phyloP scores from a whole-genome alignment of 441 rosid species.

The Theobroma grandiflorum region DNA sequence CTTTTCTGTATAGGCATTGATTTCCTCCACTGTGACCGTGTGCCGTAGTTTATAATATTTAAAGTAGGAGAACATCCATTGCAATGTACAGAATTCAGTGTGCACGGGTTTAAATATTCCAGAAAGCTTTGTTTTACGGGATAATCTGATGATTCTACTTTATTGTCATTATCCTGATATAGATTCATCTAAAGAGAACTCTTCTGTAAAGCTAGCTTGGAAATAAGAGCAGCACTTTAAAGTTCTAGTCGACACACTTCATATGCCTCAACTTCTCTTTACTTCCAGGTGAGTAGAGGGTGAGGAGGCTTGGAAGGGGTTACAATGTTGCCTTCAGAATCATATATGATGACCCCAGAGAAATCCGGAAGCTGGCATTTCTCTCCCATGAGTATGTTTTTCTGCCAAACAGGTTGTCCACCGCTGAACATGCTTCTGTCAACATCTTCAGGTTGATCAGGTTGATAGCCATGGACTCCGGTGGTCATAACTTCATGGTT shows the following conservation, averaged over 20 bases:
- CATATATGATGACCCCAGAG: slow-evolving; percentile 86
- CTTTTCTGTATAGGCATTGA: not conserved
- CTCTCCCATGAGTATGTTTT: slow-evolving; percentile 92
- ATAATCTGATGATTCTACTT: not conserved
- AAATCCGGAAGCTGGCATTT: slow-evolving; percentile 89
- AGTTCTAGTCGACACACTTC: not conserved
- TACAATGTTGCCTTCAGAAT: slow-evolving; percentile 65
- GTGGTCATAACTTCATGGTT: slow-evolving; percentile 35
- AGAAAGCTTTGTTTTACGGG: not conserved
- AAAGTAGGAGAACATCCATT: not conserved
- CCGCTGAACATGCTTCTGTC: slow-evolving; percentile 44
- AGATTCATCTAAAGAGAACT: not conserved
- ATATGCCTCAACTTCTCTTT: slow-evolving; percentile 20
- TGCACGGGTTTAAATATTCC: not conserved
- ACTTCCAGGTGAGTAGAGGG: slow-evolving; percentile 83
- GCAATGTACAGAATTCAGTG: not conserved
- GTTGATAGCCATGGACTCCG: slow-evolving; percentile 17
- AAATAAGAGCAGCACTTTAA: not conserved
- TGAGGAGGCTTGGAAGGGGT: slow-evolving; percentile 56
- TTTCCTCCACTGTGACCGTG: not conserved
- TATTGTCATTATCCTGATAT: not conserved
- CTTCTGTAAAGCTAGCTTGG: not conserved
- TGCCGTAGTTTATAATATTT: not conserved
- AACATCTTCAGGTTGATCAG: not conserved
- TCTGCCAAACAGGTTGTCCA: slow-evolving; percentile 77